phyloP scores from a whole-genome alignment of 2,329 filamentous ascomycete species.

The Sclerotinia trifoliorum region DNA sequence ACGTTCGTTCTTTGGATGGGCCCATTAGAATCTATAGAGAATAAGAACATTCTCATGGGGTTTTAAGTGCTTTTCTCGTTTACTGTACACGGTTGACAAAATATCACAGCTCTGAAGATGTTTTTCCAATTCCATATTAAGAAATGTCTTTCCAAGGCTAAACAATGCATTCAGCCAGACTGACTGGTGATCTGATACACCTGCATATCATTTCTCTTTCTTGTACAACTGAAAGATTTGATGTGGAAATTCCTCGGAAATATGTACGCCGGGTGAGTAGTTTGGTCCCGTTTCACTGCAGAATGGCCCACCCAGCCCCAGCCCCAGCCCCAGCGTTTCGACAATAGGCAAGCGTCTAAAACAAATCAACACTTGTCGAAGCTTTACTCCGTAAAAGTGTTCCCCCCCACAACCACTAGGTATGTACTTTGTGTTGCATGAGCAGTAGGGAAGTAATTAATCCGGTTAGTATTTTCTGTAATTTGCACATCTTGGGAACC shows the following conservation, averaged over 20 bases:
- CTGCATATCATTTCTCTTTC: background rate
- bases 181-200: background rate
- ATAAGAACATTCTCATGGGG: background rate
- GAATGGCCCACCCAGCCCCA: background rate
- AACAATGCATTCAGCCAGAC: background rate
- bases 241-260: no score
- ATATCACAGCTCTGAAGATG: no score
- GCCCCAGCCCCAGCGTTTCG: background rate
- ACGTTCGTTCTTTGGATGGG: background rate
- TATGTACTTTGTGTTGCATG: background rate
- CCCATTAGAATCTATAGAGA: background rate
- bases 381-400: background rate
- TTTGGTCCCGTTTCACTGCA: background rate
- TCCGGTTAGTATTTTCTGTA: background rate
- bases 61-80: background rate
- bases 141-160: no score
- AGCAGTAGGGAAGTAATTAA: no score
- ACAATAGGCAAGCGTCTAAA: background rate
- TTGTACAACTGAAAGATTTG: background rate
- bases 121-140: no score
- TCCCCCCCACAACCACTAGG: background rate
- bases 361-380: background rate
- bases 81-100: no score
- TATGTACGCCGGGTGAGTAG: background rate
- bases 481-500: background rate